Evolutionary conservation across 306 rosid species (phyloP), one percentile per base, ranked within the genome.

Genomic region (Leucaena leucocephala): DNA sequence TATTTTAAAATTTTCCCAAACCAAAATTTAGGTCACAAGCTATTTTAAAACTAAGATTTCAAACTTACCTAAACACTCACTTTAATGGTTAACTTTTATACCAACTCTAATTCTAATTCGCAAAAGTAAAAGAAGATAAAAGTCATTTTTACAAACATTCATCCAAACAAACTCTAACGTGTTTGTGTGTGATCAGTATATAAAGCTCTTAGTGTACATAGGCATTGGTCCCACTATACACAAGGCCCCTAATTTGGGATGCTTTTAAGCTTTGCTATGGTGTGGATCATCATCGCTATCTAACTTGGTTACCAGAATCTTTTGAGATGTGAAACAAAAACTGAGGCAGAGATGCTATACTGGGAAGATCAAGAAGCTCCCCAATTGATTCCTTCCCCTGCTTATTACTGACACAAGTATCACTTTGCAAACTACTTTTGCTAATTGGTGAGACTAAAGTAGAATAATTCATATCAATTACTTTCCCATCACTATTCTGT

Each of bases 341-440:
- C 11, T 21, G 52, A 6, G 97, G 97, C 77, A 92, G 75, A 33
- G 96, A 89, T 13, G 92, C 91, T 61, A 87, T 89, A 81, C 92
- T 87, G 16, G 93, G 97, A 89, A 92, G 90, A 74, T 84, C 80
- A 5, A 86, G 92, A 36, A 89, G 87, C 11, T 90, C 94, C 4
- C 86, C 90, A 69, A 88, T 76, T 27, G 96, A 90, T 81, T 92
- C 94, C 85, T 86, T 86, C 79, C 79, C 86, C 50, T 85, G 87
- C 84, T 27, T 27, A 27, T 86, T 79, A 79, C 67, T 38, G 40
- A 78, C 86, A 21, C 75, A 76, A 67, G 21, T 92, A 63, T 83
- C 90, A 46, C 62, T 80, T 17, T 76, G 73, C 61, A 82, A 80
- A 2, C 10, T 4, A 15, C 54, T 4, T 71, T 40, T 84, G n/a